Base-by-base conservation (phyloP, 495 filamentous ascomycete genomes). In the Lophium mytilinum region DNA sequence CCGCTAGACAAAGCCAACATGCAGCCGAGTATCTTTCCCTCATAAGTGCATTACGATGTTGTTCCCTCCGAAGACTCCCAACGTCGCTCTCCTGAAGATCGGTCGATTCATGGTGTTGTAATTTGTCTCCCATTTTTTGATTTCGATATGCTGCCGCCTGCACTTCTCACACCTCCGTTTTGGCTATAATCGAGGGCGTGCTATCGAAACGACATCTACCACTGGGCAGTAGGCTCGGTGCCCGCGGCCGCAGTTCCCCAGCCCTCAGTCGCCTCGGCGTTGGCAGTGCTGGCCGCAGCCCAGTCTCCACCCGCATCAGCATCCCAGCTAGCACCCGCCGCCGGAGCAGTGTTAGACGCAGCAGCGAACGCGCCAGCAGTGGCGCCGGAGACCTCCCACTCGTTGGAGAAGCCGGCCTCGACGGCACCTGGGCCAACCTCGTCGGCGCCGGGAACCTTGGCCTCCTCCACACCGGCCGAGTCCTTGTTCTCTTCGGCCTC, bases 401-500 rank as follows among this genome's bases (percentile, higher is more conserved):
- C 88, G 56, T 74, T 72, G 55, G 69, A 79, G 78, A 93, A 96
- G 66, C 88, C 88, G 63, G 82, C 72, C 71, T 95, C 90, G 64
- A 90, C 79, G 66, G 89, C 83, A 67, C 74, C 81, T 60, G 87
- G 64, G 66, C 86, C 90, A 68, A 87, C 87, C 77, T 96, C 91
- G 66, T 96, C 93, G 58, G 80, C 85, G 69, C 82, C 82, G 48
- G 88, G 80, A 57, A 80, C 77, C 79, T 85, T 85, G 55, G 65
- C 64, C 70, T 76, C 73, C 54, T 76, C 74, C 48, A 65, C 56
- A 57, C 65, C 71, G 24, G 71, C 62, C 18, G 63, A 45, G 71
- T 96, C 90, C 84, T 95, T 94, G 77, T 89, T 87, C 80, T 88
- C 90, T 82, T 96, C 90, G 63, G 93, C 90, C 80, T 98, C 93